Percentiles rank a stretch among this genome's conserved stretches.
Evolutionary conservation across 2,329 filamentous ascomycete genomes (phyloP).

Genomic region (Didymosphaeria variabile): DNA sequence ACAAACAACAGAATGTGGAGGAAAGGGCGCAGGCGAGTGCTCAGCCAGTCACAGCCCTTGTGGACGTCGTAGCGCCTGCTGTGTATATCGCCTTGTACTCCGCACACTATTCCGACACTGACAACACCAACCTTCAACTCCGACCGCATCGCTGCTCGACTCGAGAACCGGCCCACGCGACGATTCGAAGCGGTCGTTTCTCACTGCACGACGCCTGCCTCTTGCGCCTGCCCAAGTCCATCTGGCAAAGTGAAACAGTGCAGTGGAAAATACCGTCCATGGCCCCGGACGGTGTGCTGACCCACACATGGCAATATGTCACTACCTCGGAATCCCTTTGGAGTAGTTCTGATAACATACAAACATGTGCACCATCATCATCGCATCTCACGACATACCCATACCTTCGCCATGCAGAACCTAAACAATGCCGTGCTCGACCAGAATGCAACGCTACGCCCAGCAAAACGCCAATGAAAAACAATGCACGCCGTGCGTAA

Average conservation of each 20-base stretch:
- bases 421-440: neutral
- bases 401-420: constrained; percentile 1
- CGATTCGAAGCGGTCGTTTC: neutral
- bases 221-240: neutral
- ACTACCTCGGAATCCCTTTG: no score
- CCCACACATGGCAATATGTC: no score
- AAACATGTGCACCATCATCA: neutral
- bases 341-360: no score
- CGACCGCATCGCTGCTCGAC: constrained; percentile 22
- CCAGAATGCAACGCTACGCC: neutral
- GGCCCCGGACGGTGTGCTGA: no score
- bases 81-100: constrained; percentile 23
- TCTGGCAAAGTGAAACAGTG: neutral
- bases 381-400: neutral
- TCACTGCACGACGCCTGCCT: neutral
- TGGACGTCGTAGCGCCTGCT: neutral
- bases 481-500: neutral
- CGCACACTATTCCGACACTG: constrained; percentile 24
- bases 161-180: constrained; percentile 2
- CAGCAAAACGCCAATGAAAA: neutral
- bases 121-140: constrained; percentile 18
- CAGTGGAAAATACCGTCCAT: neutral
- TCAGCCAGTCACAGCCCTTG: constrained; percentile 25
- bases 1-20: neutral
- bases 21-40: constrained; percentile 27